Percentiles rank a stretch among this genome's conserved stretches.
These are phyloP conservation scores for Coniella lustricola DNA, from an alignment of 2,329 filamentous ascomycete species.

Conservation along the genomic window DNA sequence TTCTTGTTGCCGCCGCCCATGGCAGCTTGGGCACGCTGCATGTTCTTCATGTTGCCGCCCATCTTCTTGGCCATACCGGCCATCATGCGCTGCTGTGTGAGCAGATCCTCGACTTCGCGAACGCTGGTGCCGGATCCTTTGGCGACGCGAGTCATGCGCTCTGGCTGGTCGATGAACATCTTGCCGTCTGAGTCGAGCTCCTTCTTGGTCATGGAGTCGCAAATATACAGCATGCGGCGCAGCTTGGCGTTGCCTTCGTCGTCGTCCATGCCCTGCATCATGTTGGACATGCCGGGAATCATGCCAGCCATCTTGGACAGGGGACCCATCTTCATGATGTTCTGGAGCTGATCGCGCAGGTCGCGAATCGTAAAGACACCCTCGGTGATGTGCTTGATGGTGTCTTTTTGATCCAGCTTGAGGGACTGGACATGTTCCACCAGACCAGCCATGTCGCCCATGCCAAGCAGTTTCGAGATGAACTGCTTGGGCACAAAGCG, in stretches of 20 bases:
- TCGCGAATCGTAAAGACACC: constrained; percentile 95
- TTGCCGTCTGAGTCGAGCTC: constrained; percentile 95
- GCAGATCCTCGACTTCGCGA: constrained; percentile 85
- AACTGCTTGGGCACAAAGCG: constrained; percentile 89
- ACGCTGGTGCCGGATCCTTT: constrained; percentile 86
- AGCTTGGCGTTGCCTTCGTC: constrained; percentile 91
- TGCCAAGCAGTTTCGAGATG: constrained; percentile 86
- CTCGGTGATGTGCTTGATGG: constrained; percentile 97
- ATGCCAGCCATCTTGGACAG: constrained; percentile 96
- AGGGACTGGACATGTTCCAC: constrained; percentile 95
- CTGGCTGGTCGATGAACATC: constrained; percentile 85
- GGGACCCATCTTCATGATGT: constrained; percentile 99
- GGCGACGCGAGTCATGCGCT: constrained; percentile 86
- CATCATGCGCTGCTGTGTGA: constrained; percentile 99
- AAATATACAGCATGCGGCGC: constrained; percentile 98
- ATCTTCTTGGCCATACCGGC: constrained; percentile 98
- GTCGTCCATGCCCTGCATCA: constrained; percentile 96
- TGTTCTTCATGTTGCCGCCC: constrained; percentile 95
- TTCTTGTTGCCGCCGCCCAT: constrained; percentile 88
- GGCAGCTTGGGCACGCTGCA: constrained; percentile 85
- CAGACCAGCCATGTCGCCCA: constrained; percentile 93
- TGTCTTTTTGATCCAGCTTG: constrained; percentile 95
- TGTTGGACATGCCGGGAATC: constrained; percentile 89
- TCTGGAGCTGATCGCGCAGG: constrained; percentile 86
- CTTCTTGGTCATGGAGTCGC: constrained; percentile 94